Percentiles rank a stretch among this genome's conserved stretches.
Evolutionary conservation across 805 yeast genomes (phyloP).

Genomic region (Yarrowia yakushimensis): DNA sequence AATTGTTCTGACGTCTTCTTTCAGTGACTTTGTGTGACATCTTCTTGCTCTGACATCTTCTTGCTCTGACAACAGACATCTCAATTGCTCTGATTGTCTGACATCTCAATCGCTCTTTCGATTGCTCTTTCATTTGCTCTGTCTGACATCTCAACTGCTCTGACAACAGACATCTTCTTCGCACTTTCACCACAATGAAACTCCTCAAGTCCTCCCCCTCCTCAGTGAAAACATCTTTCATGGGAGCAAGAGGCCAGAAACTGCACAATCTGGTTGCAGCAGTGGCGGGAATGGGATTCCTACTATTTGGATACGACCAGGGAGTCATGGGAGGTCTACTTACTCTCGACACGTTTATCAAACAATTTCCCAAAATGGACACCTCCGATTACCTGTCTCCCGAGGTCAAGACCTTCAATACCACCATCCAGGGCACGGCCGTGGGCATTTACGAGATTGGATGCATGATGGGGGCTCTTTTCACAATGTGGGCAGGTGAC

Average conservation of each 20-base stretch:
- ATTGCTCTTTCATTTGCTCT: no score
- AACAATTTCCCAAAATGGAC: slow-evolving; percentile 30
- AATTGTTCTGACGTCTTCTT: no score
- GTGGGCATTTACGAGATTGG: slow-evolving; percentile 45
- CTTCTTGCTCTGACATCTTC: no score
- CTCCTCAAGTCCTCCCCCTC: no score
- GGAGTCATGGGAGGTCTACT: slow-evolving; percentile 78
- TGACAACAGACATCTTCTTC: no score
- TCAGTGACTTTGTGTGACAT: no score
- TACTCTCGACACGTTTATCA: slow-evolving; percentile 45
- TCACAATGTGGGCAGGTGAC: slow-evolving; percentile 50
- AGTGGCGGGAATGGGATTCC: slow-evolving; percentile 33
- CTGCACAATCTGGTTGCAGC: slow-evolving; percentile 28
- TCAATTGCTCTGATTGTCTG: no score
- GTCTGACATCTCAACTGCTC: no score
- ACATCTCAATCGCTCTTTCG: no score
- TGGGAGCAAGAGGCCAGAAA: slow-evolving; percentile 27
- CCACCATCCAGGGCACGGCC: slow-evolving; percentile 30
- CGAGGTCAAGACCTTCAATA: background rate
- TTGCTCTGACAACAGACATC: no score
- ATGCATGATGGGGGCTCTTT: slow-evolving; percentile 48
- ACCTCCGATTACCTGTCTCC: slow-evolving; percentile 14
- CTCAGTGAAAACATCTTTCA: slow-evolving; percentile 20
- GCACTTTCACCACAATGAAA: no score
- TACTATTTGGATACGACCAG: slow-evolving; percentile 66